Evolutionary conservation across 805 yeast species (phyloP).

Genomic region (Jamesozyma rosinii): DNA sequence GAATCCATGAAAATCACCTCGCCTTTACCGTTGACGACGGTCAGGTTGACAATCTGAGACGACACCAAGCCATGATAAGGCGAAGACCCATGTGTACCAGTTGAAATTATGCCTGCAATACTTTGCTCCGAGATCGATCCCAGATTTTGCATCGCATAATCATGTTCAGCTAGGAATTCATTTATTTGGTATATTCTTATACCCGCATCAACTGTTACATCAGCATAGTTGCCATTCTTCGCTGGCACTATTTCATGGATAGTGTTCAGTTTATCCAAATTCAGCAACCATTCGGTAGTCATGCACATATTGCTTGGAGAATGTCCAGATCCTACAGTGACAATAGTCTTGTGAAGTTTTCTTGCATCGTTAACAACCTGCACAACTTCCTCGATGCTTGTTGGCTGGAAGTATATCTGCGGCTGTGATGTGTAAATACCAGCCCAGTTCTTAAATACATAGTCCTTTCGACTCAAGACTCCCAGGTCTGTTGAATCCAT

Average conservation of each 20-base stretch:
- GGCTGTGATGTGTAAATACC: constrained; percentile 76
- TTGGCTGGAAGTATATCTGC: constrained; percentile 70
- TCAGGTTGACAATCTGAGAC: constrained; percentile 74
- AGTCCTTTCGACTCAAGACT: constrained; percentile 20
- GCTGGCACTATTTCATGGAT: constrained; percentile 42
- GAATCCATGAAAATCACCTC: constrained; percentile 42
- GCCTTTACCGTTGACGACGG: constrained; percentile 69
- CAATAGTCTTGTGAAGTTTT: constrained; percentile 49
- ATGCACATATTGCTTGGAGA: constrained; percentile 88
- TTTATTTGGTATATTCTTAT: constrained; percentile 68
- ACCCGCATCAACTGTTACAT: constrained; percentile 93
- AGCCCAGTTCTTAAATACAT: constrained; percentile 61
- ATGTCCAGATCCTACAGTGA: constrained; percentile 88
- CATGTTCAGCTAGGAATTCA: constrained; percentile 49
- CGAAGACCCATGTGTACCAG: constrained; percentile 95
- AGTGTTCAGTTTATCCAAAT: constrained; percentile 64
- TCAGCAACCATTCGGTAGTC: constrained; percentile 81
- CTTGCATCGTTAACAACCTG: constrained; percentile 60
- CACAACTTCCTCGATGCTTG: constrained; percentile 54
- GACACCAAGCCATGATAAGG: constrained; percentile 86
- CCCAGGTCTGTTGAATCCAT: constrained; percentile 3
- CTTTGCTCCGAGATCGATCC: constrained; percentile 94
- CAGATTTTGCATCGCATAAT: constrained; percentile 77
- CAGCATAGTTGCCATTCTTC: constrained; percentile 61
- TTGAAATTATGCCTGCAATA: constrained; percentile 88